A percentile compares a stretch with the other conserved stretches of the same genome.
These are phyloP conservation scores for Corylus avellana DNA, from an alignment of 306 rosid species.

Conservation along the genomic window DNA sequence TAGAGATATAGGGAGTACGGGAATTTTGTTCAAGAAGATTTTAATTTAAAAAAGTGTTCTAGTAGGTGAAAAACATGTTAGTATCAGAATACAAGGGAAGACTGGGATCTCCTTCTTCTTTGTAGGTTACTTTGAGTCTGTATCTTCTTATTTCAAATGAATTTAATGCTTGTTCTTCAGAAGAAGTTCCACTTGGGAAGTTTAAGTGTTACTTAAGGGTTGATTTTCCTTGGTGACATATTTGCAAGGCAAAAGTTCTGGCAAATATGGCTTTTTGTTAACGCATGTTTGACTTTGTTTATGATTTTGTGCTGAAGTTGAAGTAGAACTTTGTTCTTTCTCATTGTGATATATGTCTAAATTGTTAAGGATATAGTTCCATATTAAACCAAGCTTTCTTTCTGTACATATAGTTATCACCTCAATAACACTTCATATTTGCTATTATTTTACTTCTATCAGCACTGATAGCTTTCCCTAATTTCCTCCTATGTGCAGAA, in stretches of 20 bases:
- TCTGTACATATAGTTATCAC: constrained; percentile 16
- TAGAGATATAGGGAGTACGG: background rate
- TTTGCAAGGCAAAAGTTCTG: background rate
- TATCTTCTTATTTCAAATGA: background rate
- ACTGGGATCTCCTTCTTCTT: background rate
- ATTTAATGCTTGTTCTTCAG: background rate
- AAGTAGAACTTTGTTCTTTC: constrained; percentile 3
- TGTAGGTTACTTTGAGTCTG: background rate
- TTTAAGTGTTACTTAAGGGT: background rate
- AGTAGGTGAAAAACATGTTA: background rate
- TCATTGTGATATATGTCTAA: constrained; percentile 8
- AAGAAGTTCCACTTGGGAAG: background rate
- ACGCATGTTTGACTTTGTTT: background rate
- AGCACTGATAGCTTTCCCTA: constrained; percentile 16
- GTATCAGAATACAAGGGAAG: background rate
- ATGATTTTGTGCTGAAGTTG: background rate
- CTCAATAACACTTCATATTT: constrained; percentile 11
- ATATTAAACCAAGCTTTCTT: constrained; percentile 20
- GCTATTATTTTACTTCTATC: constrained; percentile 12
- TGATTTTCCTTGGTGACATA: background rate
- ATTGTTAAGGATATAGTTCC: constrained; percentile 21
- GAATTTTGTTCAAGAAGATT: background rate
- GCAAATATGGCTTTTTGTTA: background rate
- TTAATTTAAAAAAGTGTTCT: background rate
- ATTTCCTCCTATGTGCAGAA: constrained; percentile 50